These are phyloP conservation scores for Beauveria sp. DNA, from an alignment of 2,329 filamentous ascomycete genomes.

Conservation along the genomic window DNA sequence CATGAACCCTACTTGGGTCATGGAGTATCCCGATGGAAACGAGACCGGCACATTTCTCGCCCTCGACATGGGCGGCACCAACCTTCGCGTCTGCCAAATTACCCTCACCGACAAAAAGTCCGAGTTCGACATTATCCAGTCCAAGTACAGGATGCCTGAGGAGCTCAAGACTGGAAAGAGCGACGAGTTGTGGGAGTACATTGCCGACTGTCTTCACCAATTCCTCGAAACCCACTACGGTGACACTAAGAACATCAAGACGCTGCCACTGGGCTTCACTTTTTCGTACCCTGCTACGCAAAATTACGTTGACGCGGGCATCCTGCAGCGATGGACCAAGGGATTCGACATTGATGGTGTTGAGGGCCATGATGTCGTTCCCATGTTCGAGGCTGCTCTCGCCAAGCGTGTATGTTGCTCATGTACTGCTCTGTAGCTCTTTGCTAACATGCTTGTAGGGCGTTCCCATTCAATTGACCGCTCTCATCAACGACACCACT, in stretches of 20 bases:
- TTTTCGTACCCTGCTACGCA: slow-evolving; percentile 95
- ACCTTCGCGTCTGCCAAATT: slow-evolving; percentile 90
- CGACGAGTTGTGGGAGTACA: slow-evolving; percentile 90
- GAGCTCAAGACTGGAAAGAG: slow-evolving; percentile 79
- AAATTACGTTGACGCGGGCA: slow-evolving; percentile 85
- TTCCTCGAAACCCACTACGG: slow-evolving; percentile 84
- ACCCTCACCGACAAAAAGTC: slow-evolving; percentile 79
- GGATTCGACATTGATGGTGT: slow-evolving; percentile 91
- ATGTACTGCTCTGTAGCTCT: not conserved
- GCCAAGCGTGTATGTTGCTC: slow-evolving; percentile 39
- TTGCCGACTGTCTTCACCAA: slow-evolving; percentile 84
- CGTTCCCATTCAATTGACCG: slow-evolving; percentile 85
- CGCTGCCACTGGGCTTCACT: slow-evolving; percentile 81
- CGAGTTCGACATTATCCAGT: slow-evolving; percentile 90
- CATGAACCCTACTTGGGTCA: slow-evolving; percentile 97
- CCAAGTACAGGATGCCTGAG: slow-evolving; percentile 91
- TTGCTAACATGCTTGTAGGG: slow-evolving; percentile 42
- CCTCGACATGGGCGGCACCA: slow-evolving; percentile 94
- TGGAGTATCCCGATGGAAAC: slow-evolving; percentile 77
- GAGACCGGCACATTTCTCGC: slow-evolving; percentile 85
- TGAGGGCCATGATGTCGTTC: slow-evolving; percentile 84
- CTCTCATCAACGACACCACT: slow-evolving; percentile 95
- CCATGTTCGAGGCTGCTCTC: slow-evolving; percentile 75
- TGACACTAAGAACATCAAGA: slow-evolving; percentile 51
- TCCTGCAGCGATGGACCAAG: slow-evolving; percentile 95